These are phyloP conservation scores for Suillus discolor DNA, from an alignment of 768 basidiomycete species.

Conservation along the genomic window DNA sequence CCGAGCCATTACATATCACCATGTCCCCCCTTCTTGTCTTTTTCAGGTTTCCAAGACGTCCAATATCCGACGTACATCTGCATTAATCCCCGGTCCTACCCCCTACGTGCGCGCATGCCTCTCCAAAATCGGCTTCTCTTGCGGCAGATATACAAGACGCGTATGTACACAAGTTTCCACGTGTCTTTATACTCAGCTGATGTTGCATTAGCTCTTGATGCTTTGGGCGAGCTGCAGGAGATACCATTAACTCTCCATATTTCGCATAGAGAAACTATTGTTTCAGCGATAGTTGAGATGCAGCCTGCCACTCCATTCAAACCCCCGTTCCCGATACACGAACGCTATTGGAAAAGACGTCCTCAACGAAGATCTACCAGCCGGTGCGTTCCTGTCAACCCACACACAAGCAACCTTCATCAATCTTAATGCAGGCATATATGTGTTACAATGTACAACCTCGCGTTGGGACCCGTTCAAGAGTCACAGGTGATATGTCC, in stretches of 20 bases:
- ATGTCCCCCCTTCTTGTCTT: not conserved
- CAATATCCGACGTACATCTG: slow-evolving; percentile 77
- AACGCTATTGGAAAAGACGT: not conserved
- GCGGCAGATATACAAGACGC: slow-evolving; percentile 37
- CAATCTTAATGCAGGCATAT: not conserved
- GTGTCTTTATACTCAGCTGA: too few relatives aligned
- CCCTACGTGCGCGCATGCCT: slow-evolving; percentile 79
- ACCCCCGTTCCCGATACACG: too few relatives aligned
- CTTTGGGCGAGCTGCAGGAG: too few relatives aligned
- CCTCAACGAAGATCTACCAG: too few relatives aligned
- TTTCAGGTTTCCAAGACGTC: slow-evolving; percentile 87
- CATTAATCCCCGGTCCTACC: slow-evolving; percentile 71
- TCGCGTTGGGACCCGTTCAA: slow-evolving; percentile 38
- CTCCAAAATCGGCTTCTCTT: slow-evolving; percentile 69
- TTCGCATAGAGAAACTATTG: too few relatives aligned
- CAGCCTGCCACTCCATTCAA: too few relatives aligned
- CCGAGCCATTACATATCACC: not conserved
- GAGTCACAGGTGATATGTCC: slow-evolving; percentile 61
- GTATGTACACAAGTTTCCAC: too few relatives aligned
- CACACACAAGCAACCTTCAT: not conserved
- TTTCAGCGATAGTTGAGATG: too few relatives aligned
- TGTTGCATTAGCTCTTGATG: too few relatives aligned
- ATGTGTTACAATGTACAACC: too few relatives aligned
- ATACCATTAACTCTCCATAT: too few relatives aligned
- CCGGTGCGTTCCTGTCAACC: not conserved